Base-by-base conservation (phyloP, 768 basidiomycete genomes). In the Butyriboletus loyo region DNA sequence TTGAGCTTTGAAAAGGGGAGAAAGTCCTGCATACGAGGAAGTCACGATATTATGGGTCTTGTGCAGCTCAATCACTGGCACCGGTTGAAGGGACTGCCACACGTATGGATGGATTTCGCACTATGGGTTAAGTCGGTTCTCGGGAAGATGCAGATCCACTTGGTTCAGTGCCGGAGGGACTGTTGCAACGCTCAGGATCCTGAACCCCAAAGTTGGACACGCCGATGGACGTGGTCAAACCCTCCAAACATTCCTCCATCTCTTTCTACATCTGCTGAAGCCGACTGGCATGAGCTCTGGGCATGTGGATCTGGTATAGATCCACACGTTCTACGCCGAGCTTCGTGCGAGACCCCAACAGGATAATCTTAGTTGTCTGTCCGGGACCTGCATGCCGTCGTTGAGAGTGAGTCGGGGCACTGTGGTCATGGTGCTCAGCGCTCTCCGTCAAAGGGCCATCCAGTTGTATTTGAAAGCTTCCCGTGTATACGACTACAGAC, bases 171-270 rank as follows among this genome's bases (percentile, higher is more conserved):
- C 30, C 9, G 40, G 41, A 27, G 28, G 45, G 32, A 42, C 21
- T 15, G 35, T 43, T 37, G 46, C 40, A 34, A 54, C 44, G 28
- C 38, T 35, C 38, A 54, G n/a, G 28, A 39, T 53, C 42, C 7
- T 45, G 44, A 31, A 45, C 31, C 1, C 37, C 43, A 24, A 40
- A 46, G 52, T 46, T 37, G 30, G 52, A 48, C 36, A 41, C 28
- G 17, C 43, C 37, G 17, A 55, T 46, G 32, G 54, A 54, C 28
- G 5, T 47, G 32, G 52, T 36, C 34, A 42, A 34, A 32, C 49
- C 49, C 19, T 50, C 48, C 28, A 32, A 34, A n/a, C 51, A 53
- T 27, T 35, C 49, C 39, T 50, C 42, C 53, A 45, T 46, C 21
- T 41, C 34, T 19, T 36, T 46, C 35, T 34, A 37, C 24, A 32